Percentiles rank a stretch among this genome's conserved stretches.
phyloP scores from a whole-genome alignment of 192 early-diverging fungal genomes.

The Geranomyces variabilis region DNA sequence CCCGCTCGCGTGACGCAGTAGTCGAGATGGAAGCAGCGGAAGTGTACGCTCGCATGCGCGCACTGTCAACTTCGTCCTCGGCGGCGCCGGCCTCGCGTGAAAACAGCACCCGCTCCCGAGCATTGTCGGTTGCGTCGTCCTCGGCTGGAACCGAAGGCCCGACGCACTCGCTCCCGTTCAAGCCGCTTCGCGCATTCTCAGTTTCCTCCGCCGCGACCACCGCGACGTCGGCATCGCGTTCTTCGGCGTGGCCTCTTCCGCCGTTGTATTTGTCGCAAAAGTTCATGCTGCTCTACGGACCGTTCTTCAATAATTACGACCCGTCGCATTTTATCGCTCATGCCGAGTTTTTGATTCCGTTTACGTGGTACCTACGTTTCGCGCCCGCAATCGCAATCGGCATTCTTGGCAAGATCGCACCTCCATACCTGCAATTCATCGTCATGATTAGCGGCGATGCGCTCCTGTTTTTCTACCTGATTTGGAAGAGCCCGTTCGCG shows the following conservation, averaged over 20 bases:
- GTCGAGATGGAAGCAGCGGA: constrained; percentile 12
- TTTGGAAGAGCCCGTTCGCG: constrained; percentile 15
- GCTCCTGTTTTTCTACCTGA: constrained; percentile 13
- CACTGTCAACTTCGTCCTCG: background rate
- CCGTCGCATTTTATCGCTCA: constrained; percentile 22
- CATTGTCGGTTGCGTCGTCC: constrained; percentile 2
- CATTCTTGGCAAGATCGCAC: constrained; percentile 22
- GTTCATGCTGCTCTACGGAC: constrained; percentile 33
- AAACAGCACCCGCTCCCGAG: constrained; percentile 2
- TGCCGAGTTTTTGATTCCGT: constrained; percentile 21
- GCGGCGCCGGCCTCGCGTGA: background rate
- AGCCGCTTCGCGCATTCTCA: constrained; percentile 16
- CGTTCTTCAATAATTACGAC: constrained; percentile 24
- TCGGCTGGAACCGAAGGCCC: background rate
- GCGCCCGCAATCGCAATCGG: constrained; percentile 25
- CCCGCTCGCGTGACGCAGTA: background rate
- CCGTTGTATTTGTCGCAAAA: constrained; percentile 21
- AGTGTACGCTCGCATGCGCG: constrained; percentile 19
- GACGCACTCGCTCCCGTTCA: background rate
- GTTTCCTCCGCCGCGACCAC: constrained; percentile 19
- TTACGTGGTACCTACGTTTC: constrained; percentile 26
- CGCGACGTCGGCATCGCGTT: constrained; percentile 1
- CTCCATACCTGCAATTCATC: constrained; percentile 25
- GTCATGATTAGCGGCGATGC: constrained; percentile 21
- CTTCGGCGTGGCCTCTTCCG: constrained; percentile 22